Percentiles rank a stretch among this genome's conserved stretches.
phyloP scores from a whole-genome alignment of 768 basidiomycete species.

The Cyclocybe aegerita region DNA sequence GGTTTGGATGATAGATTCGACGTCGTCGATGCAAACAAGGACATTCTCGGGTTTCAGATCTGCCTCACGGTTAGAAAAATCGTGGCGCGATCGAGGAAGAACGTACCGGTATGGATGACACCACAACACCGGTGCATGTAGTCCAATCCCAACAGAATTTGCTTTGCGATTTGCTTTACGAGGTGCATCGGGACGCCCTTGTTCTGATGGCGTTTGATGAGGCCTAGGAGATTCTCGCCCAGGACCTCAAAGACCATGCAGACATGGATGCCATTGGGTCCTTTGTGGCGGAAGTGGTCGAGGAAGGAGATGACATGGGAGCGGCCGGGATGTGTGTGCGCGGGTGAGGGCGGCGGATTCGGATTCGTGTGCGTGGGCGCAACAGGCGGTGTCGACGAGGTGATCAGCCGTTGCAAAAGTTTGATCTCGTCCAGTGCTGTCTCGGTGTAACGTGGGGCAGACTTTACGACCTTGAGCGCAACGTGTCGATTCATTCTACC shows the following conservation, averaged over 20 bases:
- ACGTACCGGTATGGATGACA: slow-evolving; percentile 89
- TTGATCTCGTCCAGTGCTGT: slow-evolving; percentile 99
- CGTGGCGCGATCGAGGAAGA: slow-evolving; percentile 2
- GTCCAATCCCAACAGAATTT: slow-evolving; percentile 91
- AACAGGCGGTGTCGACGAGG: slow-evolving; percentile 63
- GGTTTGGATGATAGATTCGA: slow-evolving; percentile 86
- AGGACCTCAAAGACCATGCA: slow-evolving; percentile 99
- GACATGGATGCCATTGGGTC: slow-evolving; percentile 95
- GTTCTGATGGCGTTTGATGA: slow-evolving; percentile 98
- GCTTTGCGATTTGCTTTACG: slow-evolving; percentile 96
- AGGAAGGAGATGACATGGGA: slow-evolving; percentile 97
- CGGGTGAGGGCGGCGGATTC: slow-evolving; percentile 49
- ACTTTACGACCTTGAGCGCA: slow-evolving; percentile 98
- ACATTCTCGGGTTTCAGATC: slow-evolving; percentile 99
- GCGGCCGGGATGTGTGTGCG: slow-evolving; percentile 80
- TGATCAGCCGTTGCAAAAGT: slow-evolving; percentile 92
- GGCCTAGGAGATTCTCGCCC: slow-evolving; percentile 91
- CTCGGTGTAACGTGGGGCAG: slow-evolving; percentile 94
- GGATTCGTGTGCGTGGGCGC: slow-evolving; percentile 48
- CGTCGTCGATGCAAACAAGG: slow-evolving; percentile 94
- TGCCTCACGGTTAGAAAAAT: slow-evolving; percentile 18
- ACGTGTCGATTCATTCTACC: slow-evolving; percentile 91
- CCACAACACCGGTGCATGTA: slow-evolving; percentile 98
- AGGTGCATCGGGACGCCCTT: slow-evolving; percentile 93
- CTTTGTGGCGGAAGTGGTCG: slow-evolving; percentile 96